These are phyloP conservation scores for Cyberlindnera xylosilytica DNA, from an alignment of 805 yeast species.

Conservation along the genomic window DNA sequence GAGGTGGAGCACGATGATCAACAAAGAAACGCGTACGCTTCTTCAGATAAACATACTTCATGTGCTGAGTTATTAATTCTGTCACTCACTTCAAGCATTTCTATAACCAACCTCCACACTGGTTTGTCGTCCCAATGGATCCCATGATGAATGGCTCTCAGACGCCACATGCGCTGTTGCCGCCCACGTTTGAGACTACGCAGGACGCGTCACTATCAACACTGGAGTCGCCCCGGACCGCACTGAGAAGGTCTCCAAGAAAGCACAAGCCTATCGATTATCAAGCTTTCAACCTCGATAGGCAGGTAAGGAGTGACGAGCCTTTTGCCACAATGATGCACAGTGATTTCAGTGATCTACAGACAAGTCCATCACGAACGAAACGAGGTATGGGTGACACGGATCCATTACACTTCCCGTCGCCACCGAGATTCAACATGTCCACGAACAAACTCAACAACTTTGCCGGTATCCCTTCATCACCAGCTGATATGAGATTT, in stretches of 20 bases:
- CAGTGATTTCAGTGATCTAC: background rate
- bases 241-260: slow-evolving; percentile 8
- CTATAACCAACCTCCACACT: too few species aligned
- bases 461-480: slow-evolving; percentile 11
- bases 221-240: background rate
- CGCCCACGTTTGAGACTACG: slow-evolving; percentile 1
- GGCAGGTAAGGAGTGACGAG: slow-evolving; percentile 2
- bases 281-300: background rate
- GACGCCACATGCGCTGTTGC: slow-evolving; percentile 1
- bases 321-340: background rate
- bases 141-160: background rate
- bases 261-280: slow-evolving; percentile 4
- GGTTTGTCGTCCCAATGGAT: too few species aligned
- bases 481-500: slow-evolving; percentile 3
- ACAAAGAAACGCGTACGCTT: too few species aligned
- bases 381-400: slow-evolving; percentile 1
- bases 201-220: background rate
- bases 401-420: background rate
- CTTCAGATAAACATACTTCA: too few species aligned
- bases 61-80: too few species aligned
- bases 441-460: background rate
- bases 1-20: too few species aligned
- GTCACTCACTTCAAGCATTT: too few species aligned
- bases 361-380: slow-evolving; percentile 10
- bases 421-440: background rate